These are phyloP conservation scores for Vaccinium corymbosum DNA, from an alignment of 148 eudicot genomes.

Conservation along the genomic window DNA sequence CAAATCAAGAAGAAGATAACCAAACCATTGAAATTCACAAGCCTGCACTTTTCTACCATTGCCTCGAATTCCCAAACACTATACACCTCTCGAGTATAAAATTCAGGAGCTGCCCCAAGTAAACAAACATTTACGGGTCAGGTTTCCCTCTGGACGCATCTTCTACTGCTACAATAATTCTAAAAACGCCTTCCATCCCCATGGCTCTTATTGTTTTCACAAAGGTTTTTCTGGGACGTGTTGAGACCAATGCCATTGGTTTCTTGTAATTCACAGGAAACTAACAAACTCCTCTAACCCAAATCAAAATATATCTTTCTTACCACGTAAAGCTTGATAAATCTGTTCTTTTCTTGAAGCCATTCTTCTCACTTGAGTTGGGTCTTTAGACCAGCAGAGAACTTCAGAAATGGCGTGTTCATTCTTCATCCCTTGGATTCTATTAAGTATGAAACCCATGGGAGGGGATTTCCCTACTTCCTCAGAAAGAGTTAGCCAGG, in stretches of 20 bases:
- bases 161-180: conserved; percentile 79
- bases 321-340: conserved; percentile 64
- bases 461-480: too few relatives aligned
- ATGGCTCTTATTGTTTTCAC: conserved; percentile 64
- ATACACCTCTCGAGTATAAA: conserved; percentile 87
- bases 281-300: conserved; percentile 78
- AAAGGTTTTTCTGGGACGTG: conserved; percentile 65
- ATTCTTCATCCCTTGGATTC: conserved; percentile 91
- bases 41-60: too few relatives aligned
- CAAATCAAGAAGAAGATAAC: too few relatives aligned
- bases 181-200: conserved; percentile 72
- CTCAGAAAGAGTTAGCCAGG: too few relatives aligned
- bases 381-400: conserved; percentile 88
- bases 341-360: conserved; percentile 76
- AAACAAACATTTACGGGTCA: conserved; percentile 91
- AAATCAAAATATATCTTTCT: conserved; percentile 59
- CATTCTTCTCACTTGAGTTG: conserved; percentile 49
- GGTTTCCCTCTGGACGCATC: conserved; percentile 92
- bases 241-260: conserved; percentile 93
- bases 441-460: conserved; percentile 42
- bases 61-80: conserved; percentile 79
- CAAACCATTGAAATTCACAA: too few relatives aligned
- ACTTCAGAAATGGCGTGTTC: conserved; percentile 94
- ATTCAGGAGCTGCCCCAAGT: conserved; percentile 69
- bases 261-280: conserved; percentile 52